Base-by-base conservation (phyloP, 2,329 filamentous ascomycete species). In the Byssochlamys sp. region DNA sequence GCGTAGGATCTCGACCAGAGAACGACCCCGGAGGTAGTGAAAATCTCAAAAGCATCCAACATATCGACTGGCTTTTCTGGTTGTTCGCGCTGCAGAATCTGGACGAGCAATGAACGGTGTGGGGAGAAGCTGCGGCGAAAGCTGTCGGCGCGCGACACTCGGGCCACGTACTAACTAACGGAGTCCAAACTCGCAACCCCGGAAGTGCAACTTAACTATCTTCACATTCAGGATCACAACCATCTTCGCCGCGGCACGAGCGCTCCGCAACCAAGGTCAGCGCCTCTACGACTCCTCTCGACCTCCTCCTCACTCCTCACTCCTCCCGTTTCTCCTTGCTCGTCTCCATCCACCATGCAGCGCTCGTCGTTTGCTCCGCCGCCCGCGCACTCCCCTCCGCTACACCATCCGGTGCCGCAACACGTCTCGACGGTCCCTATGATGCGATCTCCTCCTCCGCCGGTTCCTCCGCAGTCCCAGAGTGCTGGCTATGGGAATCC, bases 351-450 rank as follows among this genome's bases (percentile, higher is more conserved):
- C 73, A 82, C 71, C 60, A 96, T 96, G 92, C 92, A 96, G 78
- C 88, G 91, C 73, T 81, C 87, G 71, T 81, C 84, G 56, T 96
- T 94, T 78, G 84, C 85, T 74, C 89, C 91, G 70, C 80, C 82
- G 63, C 84, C 84, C 29, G 84, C 85, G 59, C 84, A 86, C 66
- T 96, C 91, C 71, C 92, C 91, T 71, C 91, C 92, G 64, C 85
- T 97, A 66, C 94, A 97, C 76, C 94, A 97, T 73, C 94, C 94
- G 58, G 91, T 97, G 59, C 94, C 94, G 61, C 94, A 99, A 76
- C 94, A 99, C 81, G 92, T 97, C 68, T 97, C 94, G 70, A 95
- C 91, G 58, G 94, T 99, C 54, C 94, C 94, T 51, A 94, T 97
- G 78, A 85, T 99, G 73, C 87, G 95, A 74, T 97, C 94, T 58